Conservation (phyloP, 1,284 basidiomycete species). For the Microstroma glucosiphilum region DNA sequence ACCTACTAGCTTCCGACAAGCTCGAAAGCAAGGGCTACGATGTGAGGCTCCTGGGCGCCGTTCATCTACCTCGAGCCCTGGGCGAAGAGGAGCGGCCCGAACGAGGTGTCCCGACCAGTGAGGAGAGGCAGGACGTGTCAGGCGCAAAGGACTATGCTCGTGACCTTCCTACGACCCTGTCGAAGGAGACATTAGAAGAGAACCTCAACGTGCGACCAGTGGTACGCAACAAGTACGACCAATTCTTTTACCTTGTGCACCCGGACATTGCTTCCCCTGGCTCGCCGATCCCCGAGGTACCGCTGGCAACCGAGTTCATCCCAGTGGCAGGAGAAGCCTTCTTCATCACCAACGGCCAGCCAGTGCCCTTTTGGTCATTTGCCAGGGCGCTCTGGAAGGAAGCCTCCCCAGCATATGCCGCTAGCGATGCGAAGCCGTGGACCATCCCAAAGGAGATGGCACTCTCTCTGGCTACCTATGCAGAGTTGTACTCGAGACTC, state of each 20-base stretch:
- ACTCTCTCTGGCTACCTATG: conserved; percentile 43
- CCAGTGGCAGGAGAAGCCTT: conserved; percentile 87
- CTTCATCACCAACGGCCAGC: conserved; percentile 97
- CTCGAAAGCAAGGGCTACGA: conserved; percentile 53
- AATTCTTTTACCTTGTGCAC: conserved; percentile 53
- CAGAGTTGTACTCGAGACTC: conserved; percentile 71
- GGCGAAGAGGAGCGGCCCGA: conserved; percentile 26
- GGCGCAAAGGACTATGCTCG: conserved; percentile 43
- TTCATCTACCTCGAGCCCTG: conserved; percentile 29
- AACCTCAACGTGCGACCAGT: conserved; percentile 58
- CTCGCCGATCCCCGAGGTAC: conserved; percentile 30
- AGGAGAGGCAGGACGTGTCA: conserved; percentile 30
- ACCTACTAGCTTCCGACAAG: conserved; percentile 85
- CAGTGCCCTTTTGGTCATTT: conserved; percentile 94
- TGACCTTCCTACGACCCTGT: conserved; percentile 20
- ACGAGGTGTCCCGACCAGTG: conserved; percentile 38
- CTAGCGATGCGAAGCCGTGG: conserved; percentile 20
- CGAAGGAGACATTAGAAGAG: conserved; percentile 57
- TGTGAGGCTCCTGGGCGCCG: conserved; percentile 47
- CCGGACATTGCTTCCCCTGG: conserved; percentile 27
- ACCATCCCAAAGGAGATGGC: conserved; percentile 34
- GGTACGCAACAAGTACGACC: conserved; percentile 64
- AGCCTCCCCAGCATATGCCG: conserved; percentile 3
- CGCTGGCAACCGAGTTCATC: conserved; percentile 56
- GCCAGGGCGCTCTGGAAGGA: conserved; percentile 73